Evolutionary conservation across 768 basidiomycete species (phyloP).

Genomic region (Lactarius evosmus): DNA sequence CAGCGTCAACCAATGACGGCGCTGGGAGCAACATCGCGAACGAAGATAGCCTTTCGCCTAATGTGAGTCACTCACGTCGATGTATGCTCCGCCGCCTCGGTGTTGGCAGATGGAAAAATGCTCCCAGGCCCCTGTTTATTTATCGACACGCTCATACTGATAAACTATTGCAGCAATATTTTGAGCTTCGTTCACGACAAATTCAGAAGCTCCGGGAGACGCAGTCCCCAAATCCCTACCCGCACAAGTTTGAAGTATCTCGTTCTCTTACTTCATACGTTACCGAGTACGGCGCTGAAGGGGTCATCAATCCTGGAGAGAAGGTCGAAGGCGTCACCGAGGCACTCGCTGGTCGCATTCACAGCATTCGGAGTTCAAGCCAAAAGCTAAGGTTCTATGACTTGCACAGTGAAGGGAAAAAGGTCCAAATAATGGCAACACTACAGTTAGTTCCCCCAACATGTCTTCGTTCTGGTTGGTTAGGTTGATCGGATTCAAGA

Average conservation of each 20-base stretch:
- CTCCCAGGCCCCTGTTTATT: not conserved
- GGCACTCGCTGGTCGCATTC: slow-evolving; percentile 84
- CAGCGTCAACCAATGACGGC: slow-evolving; percentile 34
- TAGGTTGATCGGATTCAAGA: slow-evolving; percentile 35
- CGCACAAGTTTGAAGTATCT: slow-evolving; percentile 96
- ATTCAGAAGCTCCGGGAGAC: slow-evolving; percentile 83
- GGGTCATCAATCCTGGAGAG: slow-evolving; percentile 61
- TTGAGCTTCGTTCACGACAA: slow-evolving; percentile 84
- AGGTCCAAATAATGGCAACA: slow-evolving; percentile 94
- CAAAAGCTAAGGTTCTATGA: slow-evolving; percentile 93
- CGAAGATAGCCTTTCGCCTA: slow-evolving; percentile 87
- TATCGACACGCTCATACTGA: not conserved
- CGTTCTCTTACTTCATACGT: slow-evolving; percentile 73
- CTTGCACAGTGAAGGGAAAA: slow-evolving; percentile 84
- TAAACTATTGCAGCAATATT: slow-evolving; percentile 76
- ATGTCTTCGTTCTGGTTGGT: not conserved
- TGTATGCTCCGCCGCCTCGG: not conserved
- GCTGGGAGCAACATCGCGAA: slow-evolving; percentile 42
- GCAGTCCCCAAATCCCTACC: slow-evolving; percentile 90
- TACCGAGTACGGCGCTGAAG: slow-evolving; percentile 66
- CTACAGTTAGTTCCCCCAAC: slow-evolving; percentile 54
- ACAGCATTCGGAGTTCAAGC: slow-evolving; percentile 81
- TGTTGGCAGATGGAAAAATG: not conserved
- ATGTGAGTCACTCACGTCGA: slow-evolving; percentile 51
- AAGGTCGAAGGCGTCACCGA: slow-evolving; percentile 59